Evolutionary conservation across 129 eudicot species (phyloP).

Genomic region (Flaveria brownii): DNA sequence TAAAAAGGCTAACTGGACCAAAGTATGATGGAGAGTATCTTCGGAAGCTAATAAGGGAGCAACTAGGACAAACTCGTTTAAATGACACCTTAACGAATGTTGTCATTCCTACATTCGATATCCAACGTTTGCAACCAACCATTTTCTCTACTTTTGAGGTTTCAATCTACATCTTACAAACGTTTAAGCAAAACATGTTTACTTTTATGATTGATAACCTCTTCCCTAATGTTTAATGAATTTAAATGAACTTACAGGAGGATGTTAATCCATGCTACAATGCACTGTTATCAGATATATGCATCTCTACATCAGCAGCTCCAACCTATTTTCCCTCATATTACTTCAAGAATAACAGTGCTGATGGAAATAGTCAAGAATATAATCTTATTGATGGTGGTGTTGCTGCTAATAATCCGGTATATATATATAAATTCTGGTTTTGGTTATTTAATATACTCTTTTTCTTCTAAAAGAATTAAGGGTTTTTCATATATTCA

Average conservation of each 20-base stretch:
- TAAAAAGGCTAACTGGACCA: constrained; percentile 36
- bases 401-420: constrained; percentile 74
- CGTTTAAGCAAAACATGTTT: background rate
- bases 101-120: constrained; percentile 75
- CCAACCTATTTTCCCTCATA: constrained; percentile 70
- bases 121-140: constrained; percentile 52
- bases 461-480: background rate
- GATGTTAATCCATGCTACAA: constrained; percentile 30
- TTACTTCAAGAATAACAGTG: constrained; percentile 36
- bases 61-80: constrained; percentile 42
- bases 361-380: constrained; percentile 38
- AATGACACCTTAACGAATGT: constrained; percentile 52
- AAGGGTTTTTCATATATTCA: no score
- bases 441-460: background rate
- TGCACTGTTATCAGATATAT: constrained; percentile 54
- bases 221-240: background rate
- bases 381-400: constrained; percentile 76
- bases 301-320: constrained; percentile 73
- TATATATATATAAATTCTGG: constrained; percentile 7
- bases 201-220: background rate
- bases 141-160: constrained; percentile 66
- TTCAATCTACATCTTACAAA: background rate
- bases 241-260: constrained; percentile 27
- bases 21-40: constrained; percentile 62
- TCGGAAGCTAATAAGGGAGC: constrained; percentile 33